Evolutionary conservation across 768 basidiomycete genomes (phyloP).

Genomic region (Calocera cornea): DNA sequence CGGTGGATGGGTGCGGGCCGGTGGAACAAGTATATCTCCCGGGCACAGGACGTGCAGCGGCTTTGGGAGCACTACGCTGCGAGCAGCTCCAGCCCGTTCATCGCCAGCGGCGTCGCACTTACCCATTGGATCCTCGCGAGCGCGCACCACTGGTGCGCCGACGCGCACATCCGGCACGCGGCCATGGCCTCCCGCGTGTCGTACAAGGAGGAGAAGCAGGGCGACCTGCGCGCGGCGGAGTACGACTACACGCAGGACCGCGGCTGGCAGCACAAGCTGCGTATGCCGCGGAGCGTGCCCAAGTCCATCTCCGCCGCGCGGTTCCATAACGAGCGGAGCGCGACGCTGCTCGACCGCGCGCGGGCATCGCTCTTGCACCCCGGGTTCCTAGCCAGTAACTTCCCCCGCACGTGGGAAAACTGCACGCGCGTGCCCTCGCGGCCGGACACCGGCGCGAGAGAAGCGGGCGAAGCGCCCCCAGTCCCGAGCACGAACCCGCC

Average conservation of each 20-base stretch:
- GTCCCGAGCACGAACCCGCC: neutral
- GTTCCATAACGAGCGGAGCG: neutral
- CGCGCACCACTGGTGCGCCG: neutral
- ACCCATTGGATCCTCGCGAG: slow-evolving; percentile 3
- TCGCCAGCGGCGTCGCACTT: neutral
- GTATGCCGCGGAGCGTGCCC: neutral
- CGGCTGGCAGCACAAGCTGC: neutral
- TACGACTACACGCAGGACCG: slow-evolving; percentile 1
- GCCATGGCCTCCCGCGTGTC: neutral
- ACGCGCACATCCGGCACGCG: neutral
- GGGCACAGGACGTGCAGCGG: neutral
- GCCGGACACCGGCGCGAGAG: neutral
- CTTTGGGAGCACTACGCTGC: neutral
- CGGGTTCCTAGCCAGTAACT: neutral
- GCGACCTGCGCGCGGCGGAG: neutral
- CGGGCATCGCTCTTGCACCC: neutral
- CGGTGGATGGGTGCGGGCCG: neutral
- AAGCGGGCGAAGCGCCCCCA: neutral
- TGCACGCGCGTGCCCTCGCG: neutral
- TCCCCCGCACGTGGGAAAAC: neutral
- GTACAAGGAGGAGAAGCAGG: neutral
- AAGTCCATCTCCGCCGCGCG: neutral
- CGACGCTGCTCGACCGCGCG: neutral
- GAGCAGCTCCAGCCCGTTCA: neutral
- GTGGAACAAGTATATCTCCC: neutral